These are phyloP conservation scores for Ramaria sp. DNA, from an alignment of 768 basidiomycete genomes.

Conservation along the genomic window DNA sequence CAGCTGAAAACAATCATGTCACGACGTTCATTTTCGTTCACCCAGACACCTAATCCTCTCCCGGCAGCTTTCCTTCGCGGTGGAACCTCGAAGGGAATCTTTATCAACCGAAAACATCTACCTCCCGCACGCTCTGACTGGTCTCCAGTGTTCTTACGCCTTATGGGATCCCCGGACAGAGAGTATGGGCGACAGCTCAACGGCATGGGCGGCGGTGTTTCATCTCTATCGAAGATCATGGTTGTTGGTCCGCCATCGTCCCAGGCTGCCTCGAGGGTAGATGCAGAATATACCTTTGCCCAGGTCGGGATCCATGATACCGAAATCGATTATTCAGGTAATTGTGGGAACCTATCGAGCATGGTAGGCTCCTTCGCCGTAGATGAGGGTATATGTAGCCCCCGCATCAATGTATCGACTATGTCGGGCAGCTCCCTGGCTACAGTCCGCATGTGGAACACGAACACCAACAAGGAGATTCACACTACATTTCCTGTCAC, in stretches of 20 bases:
- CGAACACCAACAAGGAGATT: conserved; percentile 61
- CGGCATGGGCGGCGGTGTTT: conserved; percentile 74
- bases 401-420: conserved; percentile 11
- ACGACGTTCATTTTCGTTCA: not conserved
- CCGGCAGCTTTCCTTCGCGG: conserved; percentile 49
- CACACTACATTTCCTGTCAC: conserved; percentile 59
- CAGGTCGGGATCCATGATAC: conserved; percentile 45
- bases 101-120: conserved; percentile 42
- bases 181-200: conserved; percentile 60
- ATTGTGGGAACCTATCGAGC: conserved; percentile 66
- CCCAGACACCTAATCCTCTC: conserved; percentile 19
- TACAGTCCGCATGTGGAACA: conserved; percentile 56
- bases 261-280: conserved; percentile 29
- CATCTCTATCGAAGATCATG: conserved; percentile 65
- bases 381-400: conserved; percentile 46
- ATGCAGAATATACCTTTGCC: conserved; percentile 64
- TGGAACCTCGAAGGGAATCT: conserved; percentile 73
- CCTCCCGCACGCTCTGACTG: conserved; percentile 42
- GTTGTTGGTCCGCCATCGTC: conserved; percentile 44
- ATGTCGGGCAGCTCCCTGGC: conserved; percentile 4
- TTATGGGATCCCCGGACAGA: conserved; percentile 78
- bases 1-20: not conserved
- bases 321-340: conserved; percentile 56
- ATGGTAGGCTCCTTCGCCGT: conserved; percentile 67
- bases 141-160: conserved; percentile 51